These are phyloP conservation scores for Lactifluus hygrophoroides DNA, from an alignment of 768 basidiomycete genomes.

Conservation along the genomic window DNA sequence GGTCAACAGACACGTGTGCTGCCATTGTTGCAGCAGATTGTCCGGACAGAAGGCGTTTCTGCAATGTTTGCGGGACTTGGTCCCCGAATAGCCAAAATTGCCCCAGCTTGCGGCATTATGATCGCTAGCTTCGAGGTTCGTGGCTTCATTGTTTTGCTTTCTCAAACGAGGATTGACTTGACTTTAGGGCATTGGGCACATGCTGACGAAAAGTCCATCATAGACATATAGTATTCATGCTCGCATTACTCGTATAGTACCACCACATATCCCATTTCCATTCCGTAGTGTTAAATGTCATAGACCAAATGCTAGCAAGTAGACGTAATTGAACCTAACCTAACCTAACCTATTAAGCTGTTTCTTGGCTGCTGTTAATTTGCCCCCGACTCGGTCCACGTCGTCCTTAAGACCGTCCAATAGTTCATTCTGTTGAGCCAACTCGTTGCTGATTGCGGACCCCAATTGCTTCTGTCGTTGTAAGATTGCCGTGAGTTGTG, in stretches of 20 bases:
- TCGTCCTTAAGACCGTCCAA: slow-evolving; percentile 70
- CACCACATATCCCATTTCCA: not conserved
- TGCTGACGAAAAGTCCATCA: slow-evolving; percentile 34
- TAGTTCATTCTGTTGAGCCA: slow-evolving; percentile 76
- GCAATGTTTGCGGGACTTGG: slow-evolving; percentile 79
- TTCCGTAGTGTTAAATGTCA: not conserved
- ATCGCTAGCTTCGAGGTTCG: slow-evolving; percentile 88
- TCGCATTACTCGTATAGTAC: not conserved
- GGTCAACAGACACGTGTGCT: slow-evolving; percentile 41
- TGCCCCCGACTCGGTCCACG: slow-evolving; percentile 69
- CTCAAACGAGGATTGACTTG: slow-evolving; percentile 13
- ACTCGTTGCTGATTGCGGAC: slow-evolving; percentile 75
- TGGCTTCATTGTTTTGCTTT: not conserved
- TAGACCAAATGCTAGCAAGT: not conserved
- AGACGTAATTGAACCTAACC: slow-evolving; percentile 38
- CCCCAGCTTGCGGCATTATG: slow-evolving; percentile 98
- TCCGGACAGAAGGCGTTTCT: slow-evolving; percentile 67
- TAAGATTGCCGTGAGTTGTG: slow-evolving; percentile 71
- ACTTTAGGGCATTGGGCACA: slow-evolving; percentile 49
- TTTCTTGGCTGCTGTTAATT: slow-evolving; percentile 71
- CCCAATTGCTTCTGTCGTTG: slow-evolving; percentile 82
- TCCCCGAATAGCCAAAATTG: slow-evolving; percentile 90
- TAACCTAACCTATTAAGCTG: slow-evolving; percentile 74
- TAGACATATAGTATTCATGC: slow-evolving; percentile 10
- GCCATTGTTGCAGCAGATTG: slow-evolving; percentile 57